Base-by-base conservation (phyloP, 2,329 filamentous ascomycete genomes). In the Dothistroma septosporum region DNA sequence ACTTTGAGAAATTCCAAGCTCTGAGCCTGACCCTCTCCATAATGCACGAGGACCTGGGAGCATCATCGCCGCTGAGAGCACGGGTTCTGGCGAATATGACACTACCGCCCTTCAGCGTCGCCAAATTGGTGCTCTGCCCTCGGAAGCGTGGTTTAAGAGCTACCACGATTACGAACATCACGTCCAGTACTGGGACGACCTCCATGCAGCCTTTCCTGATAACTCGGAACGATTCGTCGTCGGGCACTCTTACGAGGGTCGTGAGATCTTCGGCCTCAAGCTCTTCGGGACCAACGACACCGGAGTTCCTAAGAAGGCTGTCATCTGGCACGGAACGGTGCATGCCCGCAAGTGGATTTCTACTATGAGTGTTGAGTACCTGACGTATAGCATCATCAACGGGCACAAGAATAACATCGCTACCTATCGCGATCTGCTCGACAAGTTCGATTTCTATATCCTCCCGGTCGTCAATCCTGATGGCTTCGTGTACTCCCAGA, bases 371-470 rank as follows among this genome's bases (percentile, higher is more conserved):
- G 35, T 79, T 46, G 83, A 86, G 69, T 86, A 84, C 69, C 72
- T 84, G 16, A 77, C 80, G 10, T 79, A 79, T 62, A 73, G 77
- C 19, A 74, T 86, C 33, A 72, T 85, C 19, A 74, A 74, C 37
- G 76, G 78, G 54, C 83, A 83, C 66, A 69, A 68, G 33, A 71
- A 72, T 19, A 66, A 61, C 19, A 65, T 74, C n/a, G 66, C 74
- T 1, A 70, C 73, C 4, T 73, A 80, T 44, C 76, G 72, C 44
- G 69, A 73, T 0, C 79, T 83, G 57, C 77, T 88, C 24, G 79
- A 87, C 72, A 83, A 78, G 58, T 87, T 85, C 69, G 87, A 89
- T 73, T 86, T 86, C 65, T 87, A 86, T 72, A 80, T 89, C 65
- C 79, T 87, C 62, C 85, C 85, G 2, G 74, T 87, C 24, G 83